Evolutionary conservation across 2,329 filamentous ascomycete genomes (phyloP), one percentile per base, ranked within the genome.

Genomic region (Scedosporium boydii): DNA sequence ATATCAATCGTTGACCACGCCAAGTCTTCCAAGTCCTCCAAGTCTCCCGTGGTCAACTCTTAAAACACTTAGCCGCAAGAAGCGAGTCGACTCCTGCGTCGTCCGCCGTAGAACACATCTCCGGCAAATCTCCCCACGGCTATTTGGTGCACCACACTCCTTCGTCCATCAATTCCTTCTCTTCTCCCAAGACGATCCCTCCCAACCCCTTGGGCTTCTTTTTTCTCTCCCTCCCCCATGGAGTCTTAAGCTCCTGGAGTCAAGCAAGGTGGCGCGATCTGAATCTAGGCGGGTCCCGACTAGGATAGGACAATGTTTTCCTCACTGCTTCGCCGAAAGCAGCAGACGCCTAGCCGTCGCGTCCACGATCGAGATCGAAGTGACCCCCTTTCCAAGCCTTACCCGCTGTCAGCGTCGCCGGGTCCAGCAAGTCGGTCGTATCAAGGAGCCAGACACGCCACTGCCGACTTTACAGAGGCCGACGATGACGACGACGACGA

Each of bases 391-490:
- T 41, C 53, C 34, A 29, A 41, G 26, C 34, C 51, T 48, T 12
- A 42, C 12, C 38, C 48, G 23, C 59, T 27, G 41, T 57, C 51
- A 44, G 53, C 53, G 27, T 62, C 60, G 6, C 60, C 60, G 2
- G 60, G 60, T 12, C 60, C 60, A 12, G 60, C 60, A 16, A 58
- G 29, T 27, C 60, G 60, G 16, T n/a, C 55, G 4, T 51, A 46
- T 27, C 68, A 46, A 71, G 71, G 60, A 26, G 74, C 74, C 60
- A 77, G 79, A 65, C 82, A 84, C 71, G 84, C 85, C 62, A 84
- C 82, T 2, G 85, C 85, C 64, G 85, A 87, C 70, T 87, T 87
- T 66, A 87, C 84, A 58, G 85, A 87, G 69, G 82, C 79, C 44
- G 84, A 87, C 63, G 82, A 86, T 60, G 81, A 80, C 56, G 76